phyloP scores from a whole-genome alignment of 257 asterid species.

The Solanum okadae region DNA sequence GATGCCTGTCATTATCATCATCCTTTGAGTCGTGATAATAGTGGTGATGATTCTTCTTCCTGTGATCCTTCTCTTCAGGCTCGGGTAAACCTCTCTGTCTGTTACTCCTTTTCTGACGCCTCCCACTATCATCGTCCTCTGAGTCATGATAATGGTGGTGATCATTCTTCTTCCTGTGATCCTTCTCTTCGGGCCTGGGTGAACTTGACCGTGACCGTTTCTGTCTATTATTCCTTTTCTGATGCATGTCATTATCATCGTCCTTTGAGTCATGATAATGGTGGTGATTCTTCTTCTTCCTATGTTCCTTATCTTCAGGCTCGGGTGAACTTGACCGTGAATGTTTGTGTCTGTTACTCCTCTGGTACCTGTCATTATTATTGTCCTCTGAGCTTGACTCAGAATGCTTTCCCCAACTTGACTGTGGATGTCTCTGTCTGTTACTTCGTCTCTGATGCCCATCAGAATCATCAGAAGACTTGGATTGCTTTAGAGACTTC shows the following conservation, averaged over 20 bases:
- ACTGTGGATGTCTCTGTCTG: constrained; percentile 17
- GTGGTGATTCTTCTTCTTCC: background rate
- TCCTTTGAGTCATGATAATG: constrained; percentile 3
- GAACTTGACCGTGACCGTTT: background rate
- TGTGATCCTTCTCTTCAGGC: background rate
- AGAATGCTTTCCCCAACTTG: background rate
- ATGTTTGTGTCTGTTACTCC: background rate
- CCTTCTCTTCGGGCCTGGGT: constrained; percentile 4
- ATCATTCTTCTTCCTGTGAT: background rate
- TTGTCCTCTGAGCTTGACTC: background rate
- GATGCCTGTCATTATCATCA: background rate
- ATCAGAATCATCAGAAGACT: constrained; percentile 39
- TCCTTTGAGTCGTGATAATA: background rate
- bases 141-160: background rate
- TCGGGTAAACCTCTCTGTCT: background rate
- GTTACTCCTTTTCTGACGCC: background rate
- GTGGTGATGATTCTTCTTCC: background rate
- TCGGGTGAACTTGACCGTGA: constrained; percentile 17
- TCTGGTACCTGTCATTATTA: background rate
- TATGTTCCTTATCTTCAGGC: background rate
- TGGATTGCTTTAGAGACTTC: constrained; percentile 24
- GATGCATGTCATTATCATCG: background rate
- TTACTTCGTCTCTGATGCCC: constrained; percentile 31
- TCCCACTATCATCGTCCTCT: background rate
- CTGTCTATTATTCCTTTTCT: background rate